These are phyloP conservation scores for Suillus hirtellus DNA, from an alignment of 768 basidiomycete species.

Conservation along the genomic window DNA sequence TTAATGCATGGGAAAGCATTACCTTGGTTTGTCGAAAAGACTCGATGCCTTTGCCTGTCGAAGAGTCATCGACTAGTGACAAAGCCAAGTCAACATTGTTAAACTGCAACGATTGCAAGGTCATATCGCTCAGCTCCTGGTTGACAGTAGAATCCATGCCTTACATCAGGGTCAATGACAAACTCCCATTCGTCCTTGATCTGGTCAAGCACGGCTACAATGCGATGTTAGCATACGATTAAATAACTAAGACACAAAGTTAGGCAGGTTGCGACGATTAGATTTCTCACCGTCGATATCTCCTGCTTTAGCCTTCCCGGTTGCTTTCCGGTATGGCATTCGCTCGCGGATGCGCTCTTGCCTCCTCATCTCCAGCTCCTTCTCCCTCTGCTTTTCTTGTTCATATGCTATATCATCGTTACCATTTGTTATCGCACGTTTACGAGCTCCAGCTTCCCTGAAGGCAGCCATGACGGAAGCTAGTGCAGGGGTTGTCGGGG, in stretches of 20 bases:
- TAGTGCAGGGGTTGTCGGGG: constrained; percentile 46
- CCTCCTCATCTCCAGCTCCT: constrained; percentile 61
- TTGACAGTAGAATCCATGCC: constrained; percentile 21
- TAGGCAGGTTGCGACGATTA: background rate
- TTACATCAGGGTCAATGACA: constrained; percentile 78
- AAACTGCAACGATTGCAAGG: constrained; percentile 53
- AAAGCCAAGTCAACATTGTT: constrained; percentile 93
- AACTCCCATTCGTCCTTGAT: constrained; percentile 91
- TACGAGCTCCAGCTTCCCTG: constrained; percentile 55
- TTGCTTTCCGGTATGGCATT: constrained; percentile 55
- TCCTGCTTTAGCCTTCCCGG: constrained; percentile 61
- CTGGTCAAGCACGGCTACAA: constrained; percentile 75
- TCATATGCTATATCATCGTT: constrained; percentile 57
- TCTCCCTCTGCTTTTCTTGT: constrained; percentile 57
- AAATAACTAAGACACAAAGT: background rate
- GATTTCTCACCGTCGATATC: constrained; percentile 78
- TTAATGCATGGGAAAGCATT: constrained; percentile 76
- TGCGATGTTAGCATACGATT: background rate
- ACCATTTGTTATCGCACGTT: constrained; percentile 53
- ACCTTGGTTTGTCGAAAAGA: constrained; percentile 78
- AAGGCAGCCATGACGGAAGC: constrained; percentile 68
- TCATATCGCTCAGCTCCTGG: constrained; percentile 11
- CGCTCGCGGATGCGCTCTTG: constrained; percentile 72
- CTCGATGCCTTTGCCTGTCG: constrained; percentile 69
- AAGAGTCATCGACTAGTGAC: constrained; percentile 78